Conservation (phyloP, 2,329 filamentous ascomycete genomes). For the Ascochyta pisi region DNA sequence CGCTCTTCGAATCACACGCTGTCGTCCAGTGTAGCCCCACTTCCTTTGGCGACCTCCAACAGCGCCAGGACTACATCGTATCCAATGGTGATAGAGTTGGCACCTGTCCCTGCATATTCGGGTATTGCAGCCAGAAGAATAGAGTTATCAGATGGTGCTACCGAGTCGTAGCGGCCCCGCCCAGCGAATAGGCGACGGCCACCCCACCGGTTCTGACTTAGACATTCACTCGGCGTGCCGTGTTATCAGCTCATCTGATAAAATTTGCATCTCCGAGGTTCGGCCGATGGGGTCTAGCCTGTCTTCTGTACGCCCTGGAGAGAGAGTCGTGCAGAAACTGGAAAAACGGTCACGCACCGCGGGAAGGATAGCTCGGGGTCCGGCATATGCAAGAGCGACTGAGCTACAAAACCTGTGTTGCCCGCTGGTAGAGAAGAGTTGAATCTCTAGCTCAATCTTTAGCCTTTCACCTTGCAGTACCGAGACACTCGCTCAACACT, state of each 20-base stretch:
- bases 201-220: background rate
- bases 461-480: background rate
- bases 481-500: constrained; percentile 6
- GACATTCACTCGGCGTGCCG: constrained; percentile 17
- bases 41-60: constrained; percentile 14
- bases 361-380: background rate
- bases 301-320: background rate
- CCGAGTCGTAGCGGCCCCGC: constrained; percentile 8
- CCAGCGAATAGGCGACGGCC: constrained; percentile 13
- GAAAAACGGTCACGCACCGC: background rate
- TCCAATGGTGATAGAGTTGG: constrained; percentile 6
- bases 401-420: constrained; percentile 24
- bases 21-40: background rate
- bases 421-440: background rate
- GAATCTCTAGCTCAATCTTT: background rate
- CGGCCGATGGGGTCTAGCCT: constrained; percentile 4
- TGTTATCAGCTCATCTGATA: constrained; percentile 40
- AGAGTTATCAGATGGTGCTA: constrained; percentile 41
- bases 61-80: background rate
- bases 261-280: constrained; percentile 33
- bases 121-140: constrained; percentile 5
- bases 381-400: constrained; percentile 1
- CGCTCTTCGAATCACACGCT: constrained; percentile 15
- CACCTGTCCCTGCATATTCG: constrained; percentile 10
- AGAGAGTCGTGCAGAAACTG: constrained; percentile 4